Evolutionary conservation across 192 early-diverging fungal genomes (phyloP).

Genomic region (Thoreauomyces humboldtii): DNA sequence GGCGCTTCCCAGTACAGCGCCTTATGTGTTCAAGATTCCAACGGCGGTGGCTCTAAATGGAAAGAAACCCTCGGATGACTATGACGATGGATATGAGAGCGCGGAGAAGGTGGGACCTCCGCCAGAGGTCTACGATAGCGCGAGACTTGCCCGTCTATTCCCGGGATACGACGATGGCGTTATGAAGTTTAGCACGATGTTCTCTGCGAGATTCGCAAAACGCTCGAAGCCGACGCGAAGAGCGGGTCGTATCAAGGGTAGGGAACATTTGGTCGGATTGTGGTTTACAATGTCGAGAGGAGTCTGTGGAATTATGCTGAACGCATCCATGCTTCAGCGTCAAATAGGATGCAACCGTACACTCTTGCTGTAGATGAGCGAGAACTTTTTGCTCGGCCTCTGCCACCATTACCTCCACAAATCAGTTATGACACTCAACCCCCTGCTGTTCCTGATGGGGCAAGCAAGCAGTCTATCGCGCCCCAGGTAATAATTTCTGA

Average conservation of each 20-base stretch:
- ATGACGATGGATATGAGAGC: slow-evolving; percentile 2
- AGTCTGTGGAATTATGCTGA: neutral
- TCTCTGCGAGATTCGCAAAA: neutral
- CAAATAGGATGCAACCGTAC: slow-evolving; percentile 6
- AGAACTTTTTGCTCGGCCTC: slow-evolving; percentile 10
- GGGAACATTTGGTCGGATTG: no score
- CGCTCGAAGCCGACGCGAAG: neutral
- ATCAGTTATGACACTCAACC: no score
- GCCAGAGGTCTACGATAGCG: neutral
- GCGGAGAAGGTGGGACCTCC: neutral
- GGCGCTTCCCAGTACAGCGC: neutral
- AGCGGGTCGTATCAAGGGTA: neutral
- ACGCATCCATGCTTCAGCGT: neutral
- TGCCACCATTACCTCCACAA: no score
- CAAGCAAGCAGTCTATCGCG: no score
- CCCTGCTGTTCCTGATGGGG: no score
- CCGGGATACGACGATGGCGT: slow-evolving; percentile 6
- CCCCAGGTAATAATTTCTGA: no score
- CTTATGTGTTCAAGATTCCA: slow-evolving; percentile 2
- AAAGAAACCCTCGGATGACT: slow-evolving; percentile 1
- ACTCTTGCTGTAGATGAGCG: slow-evolving; percentile 15
- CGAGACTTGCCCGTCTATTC: slow-evolving; percentile 1
- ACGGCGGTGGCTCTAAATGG: neutral
- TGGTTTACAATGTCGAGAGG: neutral
- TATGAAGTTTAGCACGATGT: slow-evolving; percentile 16